Evolutionary conservation across 257 asterid genomes (phyloP).

Genomic region (Jacaranda copaia): DNA sequence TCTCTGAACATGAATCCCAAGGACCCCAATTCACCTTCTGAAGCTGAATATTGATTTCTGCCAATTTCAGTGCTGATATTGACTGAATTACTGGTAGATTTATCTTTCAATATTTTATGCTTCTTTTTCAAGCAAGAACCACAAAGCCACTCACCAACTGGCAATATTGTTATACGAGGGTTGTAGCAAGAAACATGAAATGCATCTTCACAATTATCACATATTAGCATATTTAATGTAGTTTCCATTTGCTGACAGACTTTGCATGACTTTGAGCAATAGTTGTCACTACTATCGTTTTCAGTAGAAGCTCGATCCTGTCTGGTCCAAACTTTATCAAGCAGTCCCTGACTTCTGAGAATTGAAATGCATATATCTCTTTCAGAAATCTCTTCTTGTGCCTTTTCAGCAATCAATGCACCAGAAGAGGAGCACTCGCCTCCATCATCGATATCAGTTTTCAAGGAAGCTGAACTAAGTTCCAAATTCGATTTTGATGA

Average conservation of each 20-base stretch:
- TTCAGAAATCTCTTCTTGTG: constrained; percentile 61
- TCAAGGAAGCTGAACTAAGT: constrained; percentile 49
- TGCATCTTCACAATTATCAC: constrained; percentile 82
- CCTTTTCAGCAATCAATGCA: constrained; percentile 51
- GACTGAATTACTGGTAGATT: constrained; percentile 46
- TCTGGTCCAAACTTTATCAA: constrained; percentile 45
- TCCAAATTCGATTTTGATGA: constrained; percentile 73
- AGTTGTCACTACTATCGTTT: constrained; percentile 39
- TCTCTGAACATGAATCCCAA: constrained; percentile 64
- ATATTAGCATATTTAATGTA: constrained; percentile 67
- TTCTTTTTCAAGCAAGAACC: constrained; percentile 77
- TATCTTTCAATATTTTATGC: constrained; percentile 61
- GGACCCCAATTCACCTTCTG: constrained; percentile 61
- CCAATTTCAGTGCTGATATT: constrained; percentile 41
- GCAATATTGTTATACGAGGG: constrained; percentile 59
- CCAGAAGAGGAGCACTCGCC: constrained; percentile 84
- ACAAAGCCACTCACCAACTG: constrained; percentile 83
- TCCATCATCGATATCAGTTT: constrained; percentile 54
- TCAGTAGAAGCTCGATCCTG: constrained; percentile 40
- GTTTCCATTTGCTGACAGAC: constrained; percentile 56
- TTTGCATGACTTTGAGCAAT: constrained; percentile 66
- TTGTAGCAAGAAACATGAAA: constrained; percentile 80
- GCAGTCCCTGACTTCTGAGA: constrained; percentile 65
- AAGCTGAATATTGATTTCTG: constrained; percentile 38
- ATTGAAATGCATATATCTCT: constrained; percentile 67